Percentiles rank a stretch among this genome's conserved stretches.
phyloP scores from a whole-genome alignment of 306 rosid species.

The Dalbergia cultrata region DNA sequence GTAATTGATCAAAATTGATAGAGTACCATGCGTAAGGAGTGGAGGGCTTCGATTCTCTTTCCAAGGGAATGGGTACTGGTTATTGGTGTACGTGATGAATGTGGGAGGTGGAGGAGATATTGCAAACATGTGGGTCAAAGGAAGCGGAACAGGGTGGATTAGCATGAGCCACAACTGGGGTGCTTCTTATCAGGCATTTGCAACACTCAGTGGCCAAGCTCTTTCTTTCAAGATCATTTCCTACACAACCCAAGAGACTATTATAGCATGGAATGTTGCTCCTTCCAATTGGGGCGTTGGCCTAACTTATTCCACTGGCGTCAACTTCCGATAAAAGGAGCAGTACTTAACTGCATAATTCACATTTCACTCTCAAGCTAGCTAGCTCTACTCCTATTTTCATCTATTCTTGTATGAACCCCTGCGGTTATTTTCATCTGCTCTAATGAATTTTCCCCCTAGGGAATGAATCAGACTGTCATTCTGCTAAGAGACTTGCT shows the following conservation, averaged over 20 bases:
- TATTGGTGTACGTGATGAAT: constrained; percentile 90
- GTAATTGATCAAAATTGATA: constrained; percentile 11
- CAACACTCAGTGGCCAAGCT: constrained; percentile 69
- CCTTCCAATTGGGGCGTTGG: constrained; percentile 78
- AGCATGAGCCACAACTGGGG: constrained; percentile 98
- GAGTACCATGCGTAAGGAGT: constrained; percentile 71
- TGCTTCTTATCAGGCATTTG: constrained; percentile 92
- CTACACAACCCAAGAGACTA: constrained; percentile 71
- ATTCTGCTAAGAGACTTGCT: constrained; percentile 5
- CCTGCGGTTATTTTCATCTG: constrained; percentile 32
- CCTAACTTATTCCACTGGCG: constrained; percentile 60
- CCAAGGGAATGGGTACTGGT: constrained; percentile 92
- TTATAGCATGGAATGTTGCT: constrained; percentile 69
- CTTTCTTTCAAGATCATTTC: constrained; percentile 83
- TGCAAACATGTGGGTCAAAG: constrained; percentile 75
- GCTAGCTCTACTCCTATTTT: neutral
- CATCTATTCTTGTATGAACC: neutral
- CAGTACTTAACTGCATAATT: neutral
- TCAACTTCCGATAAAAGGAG: constrained; percentile 57
- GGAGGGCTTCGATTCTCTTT: constrained; percentile 77
- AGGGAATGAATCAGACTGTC: constrained; percentile 14
- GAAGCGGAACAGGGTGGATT: constrained; percentile 77
- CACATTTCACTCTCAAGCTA: neutral
- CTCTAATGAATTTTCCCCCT: constrained; percentile 33
- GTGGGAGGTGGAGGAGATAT: constrained; percentile 95